Base-by-base conservation (phyloP, 257 asterid genomes). In the Plantago major region DNA sequence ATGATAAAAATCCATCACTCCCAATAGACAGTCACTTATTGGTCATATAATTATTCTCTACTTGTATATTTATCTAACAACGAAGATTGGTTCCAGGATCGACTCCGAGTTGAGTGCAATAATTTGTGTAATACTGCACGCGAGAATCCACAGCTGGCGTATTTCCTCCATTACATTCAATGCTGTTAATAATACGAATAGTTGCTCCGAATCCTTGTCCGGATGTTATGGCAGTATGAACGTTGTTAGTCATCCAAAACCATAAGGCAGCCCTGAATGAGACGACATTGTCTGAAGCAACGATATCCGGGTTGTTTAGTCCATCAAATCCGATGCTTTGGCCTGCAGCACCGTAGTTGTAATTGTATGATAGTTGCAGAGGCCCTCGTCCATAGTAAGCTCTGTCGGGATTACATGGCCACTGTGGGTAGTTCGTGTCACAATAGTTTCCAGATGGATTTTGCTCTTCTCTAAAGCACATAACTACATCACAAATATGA, bases 321-420 rank as follows among this genome's bases (percentile, higher is more conserved):
- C 26, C 26, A 22, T 22, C 26, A 22, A 22, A 22, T 22, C 26
- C 26, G 26, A 22, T 22, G 26, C 26, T 22, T 22, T 22, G 26
- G 26, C 26, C 26, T 22, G 26, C 26, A 22, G 26, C 26, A 22
- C 26, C 26, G 26, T 22, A 22, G 26, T 22, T 22, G 26, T 22
- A 22, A 22, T 22, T 22, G 26, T 78, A 68, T 1, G 75, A 64
- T 38, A 76, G 62, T 68, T 78, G 83, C 0, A 78, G 26, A 0
- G 82, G 75, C 9, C 83, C 83, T 57, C 83, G 61, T 0, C 80
- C 80, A 2, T 67, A 74, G 67, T 78, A 78, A 0, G 67, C 65
- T 58, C 57, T 46, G 2, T 64, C 70, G 0, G 52, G 46, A 0
- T 64, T 71, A 9, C 82, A 74, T 7, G 78, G 78, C 47, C 67